Conservation (phyloP, 2,329 filamentous ascomycete species). For the Aureobasidium sp. region DNA sequence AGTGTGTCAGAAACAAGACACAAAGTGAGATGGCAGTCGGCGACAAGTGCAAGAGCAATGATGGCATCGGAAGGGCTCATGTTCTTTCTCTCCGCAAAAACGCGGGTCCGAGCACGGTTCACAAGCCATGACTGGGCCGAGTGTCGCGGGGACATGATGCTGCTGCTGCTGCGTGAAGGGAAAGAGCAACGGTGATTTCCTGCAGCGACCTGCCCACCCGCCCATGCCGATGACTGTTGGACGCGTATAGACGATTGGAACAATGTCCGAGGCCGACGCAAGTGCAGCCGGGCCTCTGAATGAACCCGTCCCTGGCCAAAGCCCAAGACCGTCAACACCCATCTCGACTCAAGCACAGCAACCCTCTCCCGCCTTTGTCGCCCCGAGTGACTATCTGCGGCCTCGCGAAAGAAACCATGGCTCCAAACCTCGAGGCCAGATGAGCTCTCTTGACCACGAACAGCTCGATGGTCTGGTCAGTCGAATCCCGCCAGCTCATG, state of each 20-base stretch:
- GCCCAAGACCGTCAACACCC: background rate
- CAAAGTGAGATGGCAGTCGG: background rate
- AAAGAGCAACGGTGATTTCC: too few species aligned
- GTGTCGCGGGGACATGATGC: constrained; percentile 8
- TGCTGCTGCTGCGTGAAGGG: background rate
- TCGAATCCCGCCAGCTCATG: constrained; percentile 21
- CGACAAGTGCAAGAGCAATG: background rate
- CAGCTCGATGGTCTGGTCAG: constrained; percentile 73
- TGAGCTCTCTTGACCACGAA: constrained; percentile 64
- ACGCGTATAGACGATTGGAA: constrained; percentile 6
- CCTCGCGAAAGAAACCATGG: constrained; percentile 21
- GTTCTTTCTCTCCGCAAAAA: constrained; percentile 1
- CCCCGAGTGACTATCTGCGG: constrained; percentile 33
- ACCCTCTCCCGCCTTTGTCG: constrained; percentile 28
- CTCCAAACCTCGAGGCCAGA: constrained; percentile 26
- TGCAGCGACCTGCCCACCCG: too few species aligned
- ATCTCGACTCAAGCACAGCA: constrained; percentile 6
- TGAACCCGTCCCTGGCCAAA: background rate
- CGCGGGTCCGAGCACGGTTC: constrained; percentile 2
- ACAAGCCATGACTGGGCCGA: constrained; percentile 1
- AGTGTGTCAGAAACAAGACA: background rate
- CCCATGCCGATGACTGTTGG: background rate
- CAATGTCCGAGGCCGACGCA: constrained; percentile 14
- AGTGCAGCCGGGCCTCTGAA: constrained; percentile 11
- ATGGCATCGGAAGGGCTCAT: background rate